A percentile compares a stretch with the other conserved stretches of the same genome.
Evolutionary conservation across 257 asterid genomes (phyloP).

Genomic region (Echium plantagineum): DNA sequence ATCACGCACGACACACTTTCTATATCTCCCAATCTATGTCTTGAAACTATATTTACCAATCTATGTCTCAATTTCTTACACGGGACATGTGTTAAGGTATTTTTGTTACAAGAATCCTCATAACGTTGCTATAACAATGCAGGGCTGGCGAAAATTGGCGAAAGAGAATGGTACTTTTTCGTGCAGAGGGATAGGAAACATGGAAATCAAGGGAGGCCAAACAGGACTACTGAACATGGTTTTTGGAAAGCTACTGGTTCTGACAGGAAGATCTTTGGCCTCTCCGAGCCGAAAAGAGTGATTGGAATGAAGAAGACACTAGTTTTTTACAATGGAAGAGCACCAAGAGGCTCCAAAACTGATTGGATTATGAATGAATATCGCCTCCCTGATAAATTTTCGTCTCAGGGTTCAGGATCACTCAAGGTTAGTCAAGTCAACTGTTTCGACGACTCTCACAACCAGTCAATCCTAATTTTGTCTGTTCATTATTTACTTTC

Average conservation of each 20-base stretch:
- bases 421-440: conserved; percentile 19
- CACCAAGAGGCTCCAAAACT: conserved; percentile 63
- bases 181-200: conserved; percentile 52
- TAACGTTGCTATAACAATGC: background rate
- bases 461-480: too few relatives aligned
- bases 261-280: conserved; percentile 36
- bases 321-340: conserved; percentile 64
- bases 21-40: too few relatives aligned
- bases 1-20: too few relatives aligned
- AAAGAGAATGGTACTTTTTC: conserved; percentile 71
- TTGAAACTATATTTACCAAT: too few relatives aligned
- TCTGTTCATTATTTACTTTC: too few relatives aligned
- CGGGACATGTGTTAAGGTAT: too few relatives aligned
- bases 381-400: conserved; percentile 38
- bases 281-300: conserved; percentile 32
- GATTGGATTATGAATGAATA: conserved; percentile 83
- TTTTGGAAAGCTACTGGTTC: conserved; percentile 85
- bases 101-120: background rate
- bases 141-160: conserved; percentile 66
- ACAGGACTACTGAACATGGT: conserved; percentile 49
- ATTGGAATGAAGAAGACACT: conserved; percentile 56
- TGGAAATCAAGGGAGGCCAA: conserved; percentile 67
- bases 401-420: conserved; percentile 12
- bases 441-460: background rate
- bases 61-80: too few relatives aligned